These are phyloP conservation scores for Coemansia pectinata DNA, from an alignment of 192 early-diverging fungal species.

Conservation along the genomic window DNA sequence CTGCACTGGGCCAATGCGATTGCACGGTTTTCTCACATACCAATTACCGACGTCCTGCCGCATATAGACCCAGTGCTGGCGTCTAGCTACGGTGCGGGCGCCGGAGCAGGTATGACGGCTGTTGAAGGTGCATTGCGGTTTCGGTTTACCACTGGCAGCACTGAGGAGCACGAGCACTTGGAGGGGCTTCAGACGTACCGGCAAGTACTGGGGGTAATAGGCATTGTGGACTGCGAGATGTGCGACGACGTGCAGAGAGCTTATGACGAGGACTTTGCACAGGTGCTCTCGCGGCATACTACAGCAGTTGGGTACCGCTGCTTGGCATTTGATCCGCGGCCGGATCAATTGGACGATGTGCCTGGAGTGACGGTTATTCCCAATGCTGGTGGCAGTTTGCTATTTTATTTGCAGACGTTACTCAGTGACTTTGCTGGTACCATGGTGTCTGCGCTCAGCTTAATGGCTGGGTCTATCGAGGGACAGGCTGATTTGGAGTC, in stretches of 20 bases:
- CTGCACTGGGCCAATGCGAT: conserved; percentile 27
- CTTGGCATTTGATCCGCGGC: conserved; percentile 33
- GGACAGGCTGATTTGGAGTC: conserved; percentile 28
- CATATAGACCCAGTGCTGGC: conserved; percentile 22
- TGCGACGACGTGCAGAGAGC: conserved; percentile 21
- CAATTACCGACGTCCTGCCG: conserved; percentile 26
- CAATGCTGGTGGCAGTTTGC: conserved; percentile 14
- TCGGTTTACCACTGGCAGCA: conserved; percentile 13
- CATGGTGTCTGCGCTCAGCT: conserved; percentile 34
- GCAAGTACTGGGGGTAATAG: conserved; percentile 48
- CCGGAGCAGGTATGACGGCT: conserved; percentile 17
- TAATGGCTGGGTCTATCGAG: conserved; percentile 50
- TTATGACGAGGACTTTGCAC: conserved; percentile 32
- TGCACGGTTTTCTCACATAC: conserved; percentile 23
- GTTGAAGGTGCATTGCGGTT: conserved; percentile 36
- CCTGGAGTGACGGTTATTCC: conserved; percentile 34
- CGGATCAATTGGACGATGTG: conserved; percentile 26
- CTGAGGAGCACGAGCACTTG: conserved; percentile 48
- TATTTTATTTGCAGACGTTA: conserved; percentile 31
- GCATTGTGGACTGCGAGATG: conserved; percentile 37
- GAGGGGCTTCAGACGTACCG: conserved; percentile 55
- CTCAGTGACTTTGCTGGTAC: conserved; percentile 39
- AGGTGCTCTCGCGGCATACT: conserved; percentile 17
- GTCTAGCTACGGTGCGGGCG: conserved; percentile 11
- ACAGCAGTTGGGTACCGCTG: conserved; percentile 47